A percentile compares a stretch with the other conserved stretches of the same genome.
These are phyloP conservation scores for Calonectria naviculata DNA, from an alignment of 2,329 filamentous ascomycete species.

Conservation along the genomic window DNA sequence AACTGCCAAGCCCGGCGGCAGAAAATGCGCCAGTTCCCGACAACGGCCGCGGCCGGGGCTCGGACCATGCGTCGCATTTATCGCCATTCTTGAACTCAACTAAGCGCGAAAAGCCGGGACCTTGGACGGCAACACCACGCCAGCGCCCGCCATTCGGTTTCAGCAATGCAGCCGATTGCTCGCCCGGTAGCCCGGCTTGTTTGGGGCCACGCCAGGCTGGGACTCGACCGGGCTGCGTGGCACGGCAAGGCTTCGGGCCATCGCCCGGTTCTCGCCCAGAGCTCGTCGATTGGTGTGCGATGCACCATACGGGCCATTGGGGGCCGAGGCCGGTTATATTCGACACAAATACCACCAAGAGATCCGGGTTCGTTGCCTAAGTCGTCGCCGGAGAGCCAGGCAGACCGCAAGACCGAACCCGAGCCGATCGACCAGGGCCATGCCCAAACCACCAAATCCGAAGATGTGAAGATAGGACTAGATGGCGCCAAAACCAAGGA, in stretches of 20 bases:
- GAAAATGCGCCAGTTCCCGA: conserved; percentile 36
- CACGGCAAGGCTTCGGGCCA: conserved; percentile 30
- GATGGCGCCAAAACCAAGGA: background rate
- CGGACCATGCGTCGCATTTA: conserved; percentile 38
- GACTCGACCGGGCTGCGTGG: conserved; percentile 36
- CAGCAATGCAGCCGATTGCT: conserved; percentile 49
- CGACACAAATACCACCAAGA: conserved; percentile 38
- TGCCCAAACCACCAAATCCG: conserved; percentile 11
- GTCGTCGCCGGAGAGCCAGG: conserved; percentile 27
- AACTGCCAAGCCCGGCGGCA: conserved; percentile 26
- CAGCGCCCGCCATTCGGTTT: conserved; percentile 23
- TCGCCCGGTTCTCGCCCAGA: conserved; percentile 19
- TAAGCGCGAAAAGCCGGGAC: conserved; percentile 8
- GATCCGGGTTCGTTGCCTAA: conserved; percentile 21
- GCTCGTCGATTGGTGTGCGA: conserved; percentile 31
- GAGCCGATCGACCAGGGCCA: conserved; percentile 34
- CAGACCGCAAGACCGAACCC: conserved; percentile 27
- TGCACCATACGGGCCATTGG: conserved; percentile 37
- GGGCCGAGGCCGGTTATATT: conserved; percentile 37
- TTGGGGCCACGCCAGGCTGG: conserved; percentile 42
- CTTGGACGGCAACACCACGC: conserved; percentile 25
- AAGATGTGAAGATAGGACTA: background rate
- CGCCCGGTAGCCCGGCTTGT: conserved; percentile 45
- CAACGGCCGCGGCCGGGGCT: conserved; percentile 38
- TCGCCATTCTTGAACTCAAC: conserved; percentile 15